Base-by-base conservation (phyloP, 805 yeast species). In the Brettanomyces custersianus region DNA sequence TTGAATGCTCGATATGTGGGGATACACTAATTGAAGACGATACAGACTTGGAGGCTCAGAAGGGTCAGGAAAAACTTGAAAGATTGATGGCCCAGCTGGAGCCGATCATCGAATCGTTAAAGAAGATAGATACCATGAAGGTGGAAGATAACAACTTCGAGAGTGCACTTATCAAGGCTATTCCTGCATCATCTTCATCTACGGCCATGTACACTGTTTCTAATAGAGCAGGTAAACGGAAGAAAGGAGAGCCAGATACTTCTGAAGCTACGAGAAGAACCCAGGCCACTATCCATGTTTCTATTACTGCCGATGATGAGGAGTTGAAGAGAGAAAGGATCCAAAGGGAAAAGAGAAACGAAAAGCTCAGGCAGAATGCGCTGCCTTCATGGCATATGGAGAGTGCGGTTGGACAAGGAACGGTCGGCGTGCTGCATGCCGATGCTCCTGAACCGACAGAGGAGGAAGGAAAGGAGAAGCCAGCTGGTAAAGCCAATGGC, bases 381-480 rank as follows among this genome's bases (percentile, higher is more conserved):
- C 68, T 92, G 46, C 99, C 99, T 6, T 80, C 92, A 20, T 92
- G 99, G 99, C 95, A 92, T 55, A 76, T 81, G 44, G 80, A 80
- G 47, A 77, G 90, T 52, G 88, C 99, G 1, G 90, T 90, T 45
- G 95, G 95, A 31, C 68, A 77, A 46, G 59, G 69, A 11, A 66
- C 70, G 4, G 56, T 74, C 40, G 83, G 79, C 39, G 70, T 64
- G 43, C 48, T 15, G 9, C 13, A 25, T 4, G 28, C n/a, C 9
- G 20, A 17, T 30, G 20, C 31, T 10, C 18, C 36, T 15, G n/a
- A 10, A 18, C 26, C 25, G 17, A 9, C 34, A 12, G 28, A 25
- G 6, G 17, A 25, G n/a, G 17, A 25, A 17, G 19, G 22, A 9
- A 15, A 8, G 12, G 38, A 20, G 13, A 35, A 12, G n/a, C 18